Percentiles rank a stretch among this genome's conserved stretches.
phyloP scores from a whole-genome alignment of 1,139 yeast genomes.

The Meyerozyma elateridarum region DNA sequence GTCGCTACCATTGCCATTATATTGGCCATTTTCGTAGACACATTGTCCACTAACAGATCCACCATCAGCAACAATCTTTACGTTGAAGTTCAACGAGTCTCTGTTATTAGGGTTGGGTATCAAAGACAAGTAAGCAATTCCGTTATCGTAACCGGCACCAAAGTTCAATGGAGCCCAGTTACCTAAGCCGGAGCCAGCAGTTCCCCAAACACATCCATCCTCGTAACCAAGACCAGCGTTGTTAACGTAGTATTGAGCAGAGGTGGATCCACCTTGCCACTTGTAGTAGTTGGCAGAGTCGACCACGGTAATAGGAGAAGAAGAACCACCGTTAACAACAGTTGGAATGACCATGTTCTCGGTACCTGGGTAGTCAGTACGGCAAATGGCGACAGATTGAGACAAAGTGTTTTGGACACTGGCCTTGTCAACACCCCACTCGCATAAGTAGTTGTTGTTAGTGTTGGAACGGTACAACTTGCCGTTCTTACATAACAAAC shows the following conservation, averaged over 20 bases:
- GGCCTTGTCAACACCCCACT: conserved; percentile 74
- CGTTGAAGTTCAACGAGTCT: conserved; percentile 73
- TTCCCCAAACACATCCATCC: conserved; percentile 95
- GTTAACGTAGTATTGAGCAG: conserved; percentile 96
- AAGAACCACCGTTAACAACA: conserved; percentile 61
- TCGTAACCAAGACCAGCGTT: conserved; percentile 86
- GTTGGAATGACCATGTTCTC: conserved; percentile 98
- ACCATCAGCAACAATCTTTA: conserved; percentile 65
- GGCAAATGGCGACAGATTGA: conserved; percentile 77
- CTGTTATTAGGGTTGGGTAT: conserved; percentile 93
- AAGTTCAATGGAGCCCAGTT: conserved; percentile 98
- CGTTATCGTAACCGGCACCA: conserved; percentile 84
- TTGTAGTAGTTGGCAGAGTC: conserved; percentile 69
- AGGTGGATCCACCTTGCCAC: conserved; percentile 81
- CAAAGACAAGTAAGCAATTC: conserved; percentile 80
- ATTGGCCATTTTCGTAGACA: conserved; percentile 71
- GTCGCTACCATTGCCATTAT: conserved; percentile 62
- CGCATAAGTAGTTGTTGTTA: conserved; percentile 63
- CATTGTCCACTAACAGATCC: conserved; percentile 76
- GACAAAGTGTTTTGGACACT: conserved; percentile 60
- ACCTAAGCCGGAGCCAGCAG: conserved; percentile 73
- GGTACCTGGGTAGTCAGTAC: conserved; percentile 98
- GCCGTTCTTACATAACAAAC: conserved; percentile 75
- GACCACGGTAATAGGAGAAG: conserved; percentile 71
- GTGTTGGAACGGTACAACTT: conserved; percentile 74